Evolutionary conservation across 73 alveolate species (phyloP).

Genomic region (Tetrahymena malaccensis): DNA sequence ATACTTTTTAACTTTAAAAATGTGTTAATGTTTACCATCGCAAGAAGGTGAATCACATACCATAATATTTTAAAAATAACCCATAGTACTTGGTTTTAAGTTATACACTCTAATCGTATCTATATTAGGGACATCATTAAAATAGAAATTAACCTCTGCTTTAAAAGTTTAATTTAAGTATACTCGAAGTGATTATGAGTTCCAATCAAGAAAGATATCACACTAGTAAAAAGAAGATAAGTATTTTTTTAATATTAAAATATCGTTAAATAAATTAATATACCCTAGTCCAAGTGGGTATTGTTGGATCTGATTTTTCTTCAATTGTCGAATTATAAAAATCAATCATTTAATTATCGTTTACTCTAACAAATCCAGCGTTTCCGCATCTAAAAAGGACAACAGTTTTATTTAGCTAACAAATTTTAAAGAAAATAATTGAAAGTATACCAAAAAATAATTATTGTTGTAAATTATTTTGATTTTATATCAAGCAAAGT

Average conservation of each 20-base stretch:
- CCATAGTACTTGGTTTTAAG: slow-evolving; percentile 16
- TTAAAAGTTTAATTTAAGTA: slow-evolving; percentile 19
- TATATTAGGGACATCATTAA: slow-evolving; percentile 3
- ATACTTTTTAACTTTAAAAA: background rate
- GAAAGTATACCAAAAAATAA: too few species aligned
- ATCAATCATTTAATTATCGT: slow-evolving; percentile 38
- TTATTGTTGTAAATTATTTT: too few species aligned
- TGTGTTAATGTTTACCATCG: background rate
- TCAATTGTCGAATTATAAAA: slow-evolving; percentile 24
- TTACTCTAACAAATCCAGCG: slow-evolving; percentile 38
- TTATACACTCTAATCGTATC: slow-evolving; percentile 22
- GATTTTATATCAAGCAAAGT: background rate
- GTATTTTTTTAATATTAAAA: background rate
- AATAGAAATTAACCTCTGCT: slow-evolving; percentile 20
- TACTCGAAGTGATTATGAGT: background rate
- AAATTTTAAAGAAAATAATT: background rate
- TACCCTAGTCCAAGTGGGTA: background rate
- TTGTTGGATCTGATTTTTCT: background rate
- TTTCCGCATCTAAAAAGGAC: slow-evolving; percentile 38
- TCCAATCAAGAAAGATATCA: slow-evolving; percentile 35
- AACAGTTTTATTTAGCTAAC: slow-evolving; percentile 16
- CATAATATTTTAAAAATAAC: slow-evolving; percentile 27
- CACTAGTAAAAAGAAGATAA: background rate
- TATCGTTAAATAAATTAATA: background rate
- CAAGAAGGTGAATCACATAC: slow-evolving; percentile 12